Conservation (phyloP, 2,329 filamentous ascomycete genomes). For the Phialophora expanda region DNA sequence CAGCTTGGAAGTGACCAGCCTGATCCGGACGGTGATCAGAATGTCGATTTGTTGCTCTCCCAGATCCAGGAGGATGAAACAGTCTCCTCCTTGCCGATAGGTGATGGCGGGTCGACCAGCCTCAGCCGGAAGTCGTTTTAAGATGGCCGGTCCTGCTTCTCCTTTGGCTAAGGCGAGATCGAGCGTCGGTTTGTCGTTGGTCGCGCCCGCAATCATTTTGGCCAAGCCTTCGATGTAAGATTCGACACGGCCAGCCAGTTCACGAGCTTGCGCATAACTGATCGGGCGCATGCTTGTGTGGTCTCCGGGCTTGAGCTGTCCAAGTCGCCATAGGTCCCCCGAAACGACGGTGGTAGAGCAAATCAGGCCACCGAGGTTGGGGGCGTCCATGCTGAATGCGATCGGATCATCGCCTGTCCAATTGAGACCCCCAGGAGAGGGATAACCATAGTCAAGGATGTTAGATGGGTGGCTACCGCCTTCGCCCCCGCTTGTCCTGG, state of each 20-base stretch:
- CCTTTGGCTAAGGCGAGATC: neutral
- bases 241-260: neutral
- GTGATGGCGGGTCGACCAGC: neutral
- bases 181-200: neutral
- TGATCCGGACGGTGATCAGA: neutral
- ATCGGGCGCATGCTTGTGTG: conserved; percentile 43
- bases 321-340: conserved; percentile 65
- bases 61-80: neutral
- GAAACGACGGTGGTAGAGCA: conserved; percentile 61
- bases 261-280: neutral
- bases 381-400: conserved; percentile 63
- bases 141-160: neutral
- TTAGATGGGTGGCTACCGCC: conserved; percentile 67
- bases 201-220: neutral
- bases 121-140: neutral
- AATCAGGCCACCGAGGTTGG: conserved; percentile 66
- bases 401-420: conserved; percentile 66
- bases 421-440: conserved; percentile 59
- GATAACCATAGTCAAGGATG: conserved; percentile 64
- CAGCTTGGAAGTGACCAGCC: neutral
- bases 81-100: neutral
- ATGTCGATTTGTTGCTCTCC: neutral
- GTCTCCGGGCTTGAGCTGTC: conserved; percentile 65
- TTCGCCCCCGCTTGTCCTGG: conserved; percentile 57
- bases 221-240: neutral